Base-by-base conservation (phyloP, 1,139 yeast species). In the Eremothecium gossypii region DNA sequence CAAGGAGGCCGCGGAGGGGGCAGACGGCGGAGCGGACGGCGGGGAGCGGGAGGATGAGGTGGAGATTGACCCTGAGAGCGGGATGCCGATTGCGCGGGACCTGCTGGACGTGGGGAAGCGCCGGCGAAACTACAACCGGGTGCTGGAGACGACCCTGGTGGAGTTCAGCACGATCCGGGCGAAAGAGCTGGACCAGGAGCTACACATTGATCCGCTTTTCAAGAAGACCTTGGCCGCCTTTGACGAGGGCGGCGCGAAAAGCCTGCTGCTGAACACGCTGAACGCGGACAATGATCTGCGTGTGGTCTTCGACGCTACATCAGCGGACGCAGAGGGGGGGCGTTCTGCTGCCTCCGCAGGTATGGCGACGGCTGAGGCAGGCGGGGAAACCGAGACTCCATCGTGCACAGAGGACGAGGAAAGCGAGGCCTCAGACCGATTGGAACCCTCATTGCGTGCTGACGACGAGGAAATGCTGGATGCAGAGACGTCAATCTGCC, bases 231-330 rank as follows among this genome's bases (percentile, higher is more conserved):
- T 89, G 39, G 85, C 95, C 0, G 96, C 87, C 47, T 89, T 87
- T 55, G 96, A 89, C 60, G 96, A 89, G 64, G 96, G 96, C 30
- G 96, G 97, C 5, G 89, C 96, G 8, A 85, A 82, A 54, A 83
- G 95, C 41, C 66, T 89, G 44, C 65, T 89, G 40, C 65, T 86
- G 53, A 87, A 86, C 52, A 77, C 89, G 1, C 69, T 89, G 43
- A 52, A 61, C 42, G 52, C 62, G 27, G 68, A 66, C 43, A 44
- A 46, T 2, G 46, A 57, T 4, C 55, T 57, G 2, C 58, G 69
- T 47, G 66, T 68, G 3, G 66, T 65, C 1, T 67, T 68, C 49
- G 71, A 67, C 49, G 68, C 71, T 1, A 56, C 69, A 11, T 61
- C 62, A 4, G 50, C 48, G 32, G 58, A 59, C 14, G 35, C 36